Percentiles rank a stretch among this genome's conserved stretches.
Conservation (phyloP, 805 yeast species). For the Candida fluviatilis region DNA sequence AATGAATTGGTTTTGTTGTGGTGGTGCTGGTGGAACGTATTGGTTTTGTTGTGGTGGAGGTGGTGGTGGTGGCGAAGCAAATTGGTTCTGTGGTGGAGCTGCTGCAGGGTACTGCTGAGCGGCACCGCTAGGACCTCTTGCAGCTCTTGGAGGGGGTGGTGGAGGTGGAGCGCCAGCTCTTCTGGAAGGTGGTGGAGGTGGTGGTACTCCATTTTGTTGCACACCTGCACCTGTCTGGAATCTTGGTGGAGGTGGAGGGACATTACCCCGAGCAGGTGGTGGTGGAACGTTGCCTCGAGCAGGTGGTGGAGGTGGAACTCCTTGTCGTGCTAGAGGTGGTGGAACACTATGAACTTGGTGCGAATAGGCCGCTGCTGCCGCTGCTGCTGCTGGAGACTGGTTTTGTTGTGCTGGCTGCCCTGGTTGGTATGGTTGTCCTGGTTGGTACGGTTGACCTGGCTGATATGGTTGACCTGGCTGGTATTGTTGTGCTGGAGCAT, state of each 20-base stretch:
- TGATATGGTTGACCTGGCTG: slow-evolving; percentile 5
- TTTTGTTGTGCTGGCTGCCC: slow-evolving; percentile 9
- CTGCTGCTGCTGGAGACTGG: not conserved
- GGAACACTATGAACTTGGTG: not conserved
- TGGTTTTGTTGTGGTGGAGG: slow-evolving; percentile 20
- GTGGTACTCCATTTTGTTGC: slow-evolving; percentile 17
- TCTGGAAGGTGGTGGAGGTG: slow-evolving; percentile 17
- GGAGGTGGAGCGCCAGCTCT: slow-evolving; percentile 21
- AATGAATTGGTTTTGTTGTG: slow-evolving; percentile 6
- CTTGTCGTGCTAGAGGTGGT: not conserved
- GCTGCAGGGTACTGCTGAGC: too few species aligned
- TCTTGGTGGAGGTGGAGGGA: slow-evolving; percentile 24
- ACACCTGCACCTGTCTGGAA: slow-evolving; percentile 9
- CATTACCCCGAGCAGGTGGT: slow-evolving; percentile 14
- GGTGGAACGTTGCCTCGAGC: slow-evolving; percentile 10
- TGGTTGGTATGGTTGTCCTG: slow-evolving; percentile 3
- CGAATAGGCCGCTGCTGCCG: not conserved
- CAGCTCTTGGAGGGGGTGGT: slow-evolving; percentile 28
- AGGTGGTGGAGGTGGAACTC: slow-evolving; percentile 7
- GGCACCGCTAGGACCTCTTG: slow-evolving; percentile 11
- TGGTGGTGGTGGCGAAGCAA: slow-evolving; percentile 19
- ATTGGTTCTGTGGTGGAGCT: too few species aligned
- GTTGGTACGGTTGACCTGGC: slow-evolving; percentile 5
- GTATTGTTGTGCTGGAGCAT: too few species aligned
- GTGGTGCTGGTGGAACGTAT: slow-evolving; percentile 20